These are phyloP conservation scores for Leccinum broughii DNA, from an alignment of 768 basidiomycete genomes.

Conservation along the genomic window DNA sequence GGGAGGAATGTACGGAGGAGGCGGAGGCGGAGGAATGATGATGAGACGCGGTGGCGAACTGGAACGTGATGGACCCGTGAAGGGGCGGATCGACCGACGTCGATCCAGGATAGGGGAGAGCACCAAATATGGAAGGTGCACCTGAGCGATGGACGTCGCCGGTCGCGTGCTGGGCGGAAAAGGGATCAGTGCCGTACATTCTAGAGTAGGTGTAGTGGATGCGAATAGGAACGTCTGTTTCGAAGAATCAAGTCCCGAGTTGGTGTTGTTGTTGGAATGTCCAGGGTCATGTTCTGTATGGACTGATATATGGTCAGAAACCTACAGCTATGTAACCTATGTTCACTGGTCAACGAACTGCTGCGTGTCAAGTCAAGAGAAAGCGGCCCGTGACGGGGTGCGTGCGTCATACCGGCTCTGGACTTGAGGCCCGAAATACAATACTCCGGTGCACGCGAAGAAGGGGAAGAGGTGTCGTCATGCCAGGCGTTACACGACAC, in stretches of 20 bases:
- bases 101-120: conserved; percentile 52
- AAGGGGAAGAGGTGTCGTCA: background rate
- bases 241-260: no score
- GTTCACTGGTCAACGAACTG: background rate
- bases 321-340: background rate
- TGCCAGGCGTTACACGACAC: background rate
- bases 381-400: background rate
- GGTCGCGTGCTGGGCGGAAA: conserved; percentile 29
- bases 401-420: background rate
- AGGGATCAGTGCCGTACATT: conserved; percentile 32
- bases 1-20: background rate
- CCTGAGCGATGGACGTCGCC: conserved; percentile 2
- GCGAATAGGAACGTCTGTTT: background rate
- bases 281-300: background rate
- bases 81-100: conserved; percentile 27
- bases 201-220: no score
- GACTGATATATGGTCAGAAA: background rate
- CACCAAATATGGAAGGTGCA: conserved; percentile 59
- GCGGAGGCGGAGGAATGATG: background rate
- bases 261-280: background rate
- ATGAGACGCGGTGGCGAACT: conserved; percentile 21
- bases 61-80: conserved; percentile 41
- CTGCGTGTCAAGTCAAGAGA: background rate
- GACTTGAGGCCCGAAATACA: background rate
- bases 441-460: background rate